Evolutionary conservation across 1,284 basidiomycete species (phyloP).

Genomic region (Anthracocystis panici-leucophaei): DNA sequence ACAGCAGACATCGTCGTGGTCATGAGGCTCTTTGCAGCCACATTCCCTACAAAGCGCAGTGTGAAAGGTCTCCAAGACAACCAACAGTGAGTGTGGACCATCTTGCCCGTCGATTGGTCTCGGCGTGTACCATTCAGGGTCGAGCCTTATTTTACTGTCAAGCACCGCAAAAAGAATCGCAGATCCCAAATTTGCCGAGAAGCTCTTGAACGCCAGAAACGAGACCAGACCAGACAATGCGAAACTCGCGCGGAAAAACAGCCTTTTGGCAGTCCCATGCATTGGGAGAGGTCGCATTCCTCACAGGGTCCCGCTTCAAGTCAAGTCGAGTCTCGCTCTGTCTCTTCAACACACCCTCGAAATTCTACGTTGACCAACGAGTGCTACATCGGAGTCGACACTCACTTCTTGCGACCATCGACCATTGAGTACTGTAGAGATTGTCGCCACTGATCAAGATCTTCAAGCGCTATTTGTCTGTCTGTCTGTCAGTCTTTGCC

Average conservation of each 20-base stretch:
- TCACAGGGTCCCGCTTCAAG: neutral
- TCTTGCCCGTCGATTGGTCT: neutral
- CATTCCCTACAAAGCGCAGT: neutral
- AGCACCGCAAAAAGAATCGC: neutral
- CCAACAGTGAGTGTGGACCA: neutral
- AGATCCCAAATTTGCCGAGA: constrained; percentile 4
- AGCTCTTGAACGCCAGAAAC: neutral
- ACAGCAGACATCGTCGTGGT: neutral
- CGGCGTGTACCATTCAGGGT: neutral
- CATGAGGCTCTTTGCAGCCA: neutral
- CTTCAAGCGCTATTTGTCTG: too few relatives aligned
- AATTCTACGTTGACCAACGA: neutral
- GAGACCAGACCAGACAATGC: neutral
- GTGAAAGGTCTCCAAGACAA: too few relatives aligned
- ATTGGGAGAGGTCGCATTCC: constrained; percentile 26
- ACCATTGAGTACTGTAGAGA: neutral
- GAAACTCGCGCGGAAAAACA: constrained; percentile 8
- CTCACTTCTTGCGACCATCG: neutral
- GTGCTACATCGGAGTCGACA: constrained; percentile 1
- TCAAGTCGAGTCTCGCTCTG: too few relatives aligned
- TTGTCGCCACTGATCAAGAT: constrained; percentile 3
- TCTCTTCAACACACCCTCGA: neutral
- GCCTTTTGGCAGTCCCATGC: neutral
- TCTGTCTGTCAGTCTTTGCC: too few relatives aligned
- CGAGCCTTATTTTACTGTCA: neutral